These are phyloP conservation scores for Aristolochia contorta DNA, from an alignment of 164 flowering plant genomes.

Conservation along the genomic window DNA sequence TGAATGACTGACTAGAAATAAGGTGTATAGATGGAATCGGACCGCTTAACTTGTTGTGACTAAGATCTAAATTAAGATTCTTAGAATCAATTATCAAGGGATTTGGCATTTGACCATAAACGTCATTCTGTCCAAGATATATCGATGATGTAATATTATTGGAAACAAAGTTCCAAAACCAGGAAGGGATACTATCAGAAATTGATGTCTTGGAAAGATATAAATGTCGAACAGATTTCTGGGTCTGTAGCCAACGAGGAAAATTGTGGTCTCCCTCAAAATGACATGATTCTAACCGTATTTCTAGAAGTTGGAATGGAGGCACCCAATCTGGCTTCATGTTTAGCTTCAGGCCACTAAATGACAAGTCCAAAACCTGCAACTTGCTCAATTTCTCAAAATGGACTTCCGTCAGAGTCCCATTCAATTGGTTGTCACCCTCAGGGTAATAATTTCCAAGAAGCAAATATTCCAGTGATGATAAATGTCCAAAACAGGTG, in stretches of 20 bases:
- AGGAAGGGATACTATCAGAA: too few relatives aligned
- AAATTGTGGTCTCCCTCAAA: neutral
- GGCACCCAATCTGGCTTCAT: slow-evolving; percentile 1
- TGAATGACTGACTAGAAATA: too few relatives aligned
- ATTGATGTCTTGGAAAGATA: too few relatives aligned
- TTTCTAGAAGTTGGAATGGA: neutral
- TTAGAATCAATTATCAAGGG: too few relatives aligned
- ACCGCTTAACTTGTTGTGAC: neutral
- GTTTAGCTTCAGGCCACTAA: neutral
- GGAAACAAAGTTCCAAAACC: neutral
- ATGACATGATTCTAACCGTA: neutral
- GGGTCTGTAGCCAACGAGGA: slow-evolving; percentile 1
- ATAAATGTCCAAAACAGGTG: neutral
- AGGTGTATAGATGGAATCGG: neutral
- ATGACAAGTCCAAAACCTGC: neutral
- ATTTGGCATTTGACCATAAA: too few relatives aligned
- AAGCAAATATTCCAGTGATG: neutral
- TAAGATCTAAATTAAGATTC: slow-evolving; percentile 1
- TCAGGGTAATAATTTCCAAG: neutral
- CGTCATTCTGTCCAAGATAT: too few relatives aligned
- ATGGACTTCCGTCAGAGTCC: neutral
- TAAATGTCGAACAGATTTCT: too few relatives aligned
- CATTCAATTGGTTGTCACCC: neutral
- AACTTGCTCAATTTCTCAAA: neutral
- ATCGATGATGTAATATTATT: too few relatives aligned